Percentiles rank a stretch among this genome's conserved stretches.
Conservation (phyloP, 2,329 filamentous ascomycete species). For the Fusarium veterinarium region DNA sequence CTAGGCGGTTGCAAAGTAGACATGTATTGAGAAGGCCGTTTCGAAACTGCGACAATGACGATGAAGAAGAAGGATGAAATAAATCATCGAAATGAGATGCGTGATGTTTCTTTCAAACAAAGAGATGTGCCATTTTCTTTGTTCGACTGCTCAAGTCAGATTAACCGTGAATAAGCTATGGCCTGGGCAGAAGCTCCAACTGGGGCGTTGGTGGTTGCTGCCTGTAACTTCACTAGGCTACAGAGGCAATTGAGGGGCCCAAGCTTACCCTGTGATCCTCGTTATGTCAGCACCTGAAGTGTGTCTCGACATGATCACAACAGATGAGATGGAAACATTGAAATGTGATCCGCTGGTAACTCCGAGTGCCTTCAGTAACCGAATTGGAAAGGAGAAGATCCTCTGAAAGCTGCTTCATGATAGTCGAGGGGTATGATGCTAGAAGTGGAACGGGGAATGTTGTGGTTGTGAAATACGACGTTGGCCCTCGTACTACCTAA, state of each 20-base stretch:
- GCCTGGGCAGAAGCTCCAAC: conserved; percentile 7
- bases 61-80: not conserved
- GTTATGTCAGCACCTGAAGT: conserved; percentile 12
- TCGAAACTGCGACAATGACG: not conserved
- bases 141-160: conserved; percentile 2
- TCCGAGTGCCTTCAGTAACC: not conserved
- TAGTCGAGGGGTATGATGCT: not conserved
- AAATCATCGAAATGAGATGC: not conserved
- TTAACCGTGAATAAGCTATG: conserved; percentile 5
- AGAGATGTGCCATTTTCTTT: not conserved
- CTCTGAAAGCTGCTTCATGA: not conserved
- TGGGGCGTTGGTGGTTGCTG: conserved; percentile 28
- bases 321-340: not conserved
- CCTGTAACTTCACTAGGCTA: conserved; percentile 21
- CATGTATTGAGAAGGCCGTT: not conserved
- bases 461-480: not conserved
- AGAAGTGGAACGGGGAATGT: not conserved
- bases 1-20: not conserved
- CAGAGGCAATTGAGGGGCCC: conserved; percentile 14
- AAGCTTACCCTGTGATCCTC: conserved; percentile 6
- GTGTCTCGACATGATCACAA: not conserved
- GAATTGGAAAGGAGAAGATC: not conserved
- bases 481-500: not conserved
- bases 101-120: not conserved
- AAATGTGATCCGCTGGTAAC: conserved; percentile 8